phyloP scores from a whole-genome alignment of 129 eudicot species.

The Artemisia tridentata region DNA sequence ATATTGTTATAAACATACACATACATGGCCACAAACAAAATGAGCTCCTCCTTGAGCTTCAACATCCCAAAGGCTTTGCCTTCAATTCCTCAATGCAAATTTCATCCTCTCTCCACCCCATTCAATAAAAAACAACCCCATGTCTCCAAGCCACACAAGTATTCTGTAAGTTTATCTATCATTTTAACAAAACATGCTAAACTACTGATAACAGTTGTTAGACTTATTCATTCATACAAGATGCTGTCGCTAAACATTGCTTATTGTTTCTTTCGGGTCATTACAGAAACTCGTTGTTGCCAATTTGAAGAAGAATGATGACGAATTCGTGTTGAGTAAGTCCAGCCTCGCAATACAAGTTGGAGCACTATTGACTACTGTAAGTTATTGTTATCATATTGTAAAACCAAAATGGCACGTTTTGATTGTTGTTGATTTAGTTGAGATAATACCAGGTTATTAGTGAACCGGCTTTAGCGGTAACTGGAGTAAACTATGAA shows the following conservation, averaged over 20 bases:
- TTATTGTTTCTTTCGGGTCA: not conserved
- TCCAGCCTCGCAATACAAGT: conserved; percentile 50
- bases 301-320: conserved; percentile 22
- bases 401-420: not conserved
- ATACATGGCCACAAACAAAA: conserved; percentile 38
- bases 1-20: conserved; percentile 33
- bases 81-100: conserved; percentile 45
- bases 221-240: not conserved
- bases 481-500: conserved; percentile 72
- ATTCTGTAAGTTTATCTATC: conserved; percentile 15
- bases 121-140: conserved; percentile 36
- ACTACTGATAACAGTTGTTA: not conserved
- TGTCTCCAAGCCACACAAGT: conserved; percentile 29
- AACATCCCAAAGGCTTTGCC: conserved; percentile 74
- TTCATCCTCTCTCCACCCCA: conserved; percentile 32
- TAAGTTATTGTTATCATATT: conserved; percentile 20
- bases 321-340: conserved; percentile 4
- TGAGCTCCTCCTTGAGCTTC: conserved; percentile 67
- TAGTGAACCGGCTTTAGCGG: conserved; percentile 77
- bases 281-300: conserved; percentile 37
- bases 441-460: conserved; percentile 29
- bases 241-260: not conserved
- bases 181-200: not conserved
- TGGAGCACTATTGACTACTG: conserved; percentile 62
- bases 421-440: not conserved